Percentiles rank a stretch among this genome's conserved stretches.
phyloP scores from a whole-genome alignment of 2,329 filamentous ascomycete species.

The Mycosphaerelloides madeirae region DNA sequence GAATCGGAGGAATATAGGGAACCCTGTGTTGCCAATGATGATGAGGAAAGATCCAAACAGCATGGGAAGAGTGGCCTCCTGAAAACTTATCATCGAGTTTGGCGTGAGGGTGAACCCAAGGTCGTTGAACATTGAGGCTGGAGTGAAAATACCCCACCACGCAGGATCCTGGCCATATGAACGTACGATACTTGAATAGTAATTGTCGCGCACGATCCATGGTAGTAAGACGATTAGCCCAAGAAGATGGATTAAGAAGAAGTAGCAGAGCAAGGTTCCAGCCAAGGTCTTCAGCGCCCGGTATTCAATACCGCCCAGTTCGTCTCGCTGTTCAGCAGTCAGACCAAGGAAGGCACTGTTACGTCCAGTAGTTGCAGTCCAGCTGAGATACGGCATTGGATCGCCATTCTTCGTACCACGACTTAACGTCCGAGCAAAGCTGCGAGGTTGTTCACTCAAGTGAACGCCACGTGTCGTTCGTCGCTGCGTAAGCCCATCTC shows the following conservation, averaged over 20 bases:
- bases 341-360: constrained; percentile 91
- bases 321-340: constrained; percentile 85
- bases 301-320: constrained; percentile 94
- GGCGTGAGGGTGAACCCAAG: constrained; percentile 89
- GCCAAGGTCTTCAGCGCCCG: constrained; percentile 83
- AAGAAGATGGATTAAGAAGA: constrained; percentile 74
- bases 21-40: constrained; percentile 90
- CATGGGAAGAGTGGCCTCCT: constrained; percentile 68
- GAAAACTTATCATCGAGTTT: constrained; percentile 90
- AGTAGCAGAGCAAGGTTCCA: constrained; percentile 72
- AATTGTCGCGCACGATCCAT: constrained; percentile 66
- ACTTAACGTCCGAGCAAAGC: constrained; percentile 48
- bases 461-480: constrained; percentile 6
- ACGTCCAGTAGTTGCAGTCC: constrained; percentile 83
- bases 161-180: constrained; percentile 57
- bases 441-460: constrained; percentile 16
- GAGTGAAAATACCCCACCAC: constrained; percentile 92
- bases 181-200: constrained; percentile 63
- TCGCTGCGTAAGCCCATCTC: not conserved
- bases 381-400: constrained; percentile 84
- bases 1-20: constrained; percentile 89
- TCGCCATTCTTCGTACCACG: constrained; percentile 33
- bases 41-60: constrained; percentile 80
- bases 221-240: constrained; percentile 69
- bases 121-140: constrained; percentile 87